A percentile compares a stretch with the other conserved stretches of the same genome.
Evolutionary conservation across 192 early-diverging fungal genomes (phyloP).

Genomic region (Backusella circina): DNA sequence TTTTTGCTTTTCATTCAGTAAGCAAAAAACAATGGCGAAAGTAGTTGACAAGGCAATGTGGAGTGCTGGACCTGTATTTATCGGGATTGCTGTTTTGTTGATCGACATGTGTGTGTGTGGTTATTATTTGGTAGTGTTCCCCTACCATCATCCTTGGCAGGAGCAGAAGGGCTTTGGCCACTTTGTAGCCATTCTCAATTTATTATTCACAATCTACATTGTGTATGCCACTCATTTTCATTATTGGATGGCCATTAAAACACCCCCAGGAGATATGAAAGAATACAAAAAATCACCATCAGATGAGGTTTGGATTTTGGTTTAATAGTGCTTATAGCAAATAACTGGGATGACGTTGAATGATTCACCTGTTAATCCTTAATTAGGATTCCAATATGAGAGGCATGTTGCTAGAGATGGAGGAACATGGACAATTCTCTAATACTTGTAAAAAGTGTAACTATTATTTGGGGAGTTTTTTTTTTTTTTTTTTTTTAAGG

Average conservation of each 20-base stretch:
- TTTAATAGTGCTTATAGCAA: no score
- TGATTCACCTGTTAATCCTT: not conserved
- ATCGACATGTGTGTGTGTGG: constrained; percentile 37
- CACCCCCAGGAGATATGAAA: constrained; percentile 37
- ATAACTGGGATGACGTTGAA: not conserved
- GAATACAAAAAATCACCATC: not conserved
- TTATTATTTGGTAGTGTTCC: constrained; percentile 47
- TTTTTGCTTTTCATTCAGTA: not conserved
- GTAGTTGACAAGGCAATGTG: constrained; percentile 38
- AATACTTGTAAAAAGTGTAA: constrained; percentile 37
- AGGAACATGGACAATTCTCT: constrained; percentile 38
- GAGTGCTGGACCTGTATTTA: constrained; percentile 46
- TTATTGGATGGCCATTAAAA: constrained; percentile 53
- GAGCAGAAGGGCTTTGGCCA: constrained; percentile 22
- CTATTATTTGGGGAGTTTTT: no score
- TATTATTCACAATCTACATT: constrained; percentile 42
- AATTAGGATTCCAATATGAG: constrained; percentile 14
- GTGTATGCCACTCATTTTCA: constrained; percentile 48
- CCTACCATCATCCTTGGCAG: constrained; percentile 41
- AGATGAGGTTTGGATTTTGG: not conserved
- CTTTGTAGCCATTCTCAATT: constrained; percentile 18
- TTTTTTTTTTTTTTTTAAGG: no score
- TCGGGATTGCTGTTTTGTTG: constrained; percentile 40
- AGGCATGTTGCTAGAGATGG: constrained; percentile 41
- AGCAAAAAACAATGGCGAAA: constrained; percentile 10